A percentile compares a stretch with the other conserved stretches of the same genome.
phyloP scores from a whole-genome alignment of 305 asterid genomes.

The Galium porrigens region DNA sequence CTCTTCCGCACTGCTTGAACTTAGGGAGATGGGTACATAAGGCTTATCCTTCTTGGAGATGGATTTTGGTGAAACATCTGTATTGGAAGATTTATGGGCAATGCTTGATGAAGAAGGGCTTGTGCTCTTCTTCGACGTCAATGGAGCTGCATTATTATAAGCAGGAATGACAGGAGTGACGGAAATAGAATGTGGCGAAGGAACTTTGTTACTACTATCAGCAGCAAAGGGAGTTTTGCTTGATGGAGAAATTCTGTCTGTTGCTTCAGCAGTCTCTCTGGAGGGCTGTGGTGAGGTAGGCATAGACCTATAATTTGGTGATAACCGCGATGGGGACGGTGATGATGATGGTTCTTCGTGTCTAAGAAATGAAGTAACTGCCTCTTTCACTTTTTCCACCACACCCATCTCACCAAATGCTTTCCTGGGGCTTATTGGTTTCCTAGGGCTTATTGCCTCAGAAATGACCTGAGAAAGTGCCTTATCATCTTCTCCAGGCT shows the following conservation, averaged over 20 bases:
- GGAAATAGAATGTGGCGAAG: background rate
- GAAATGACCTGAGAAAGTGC: constrained; percentile 84
- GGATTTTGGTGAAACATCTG: background rate
- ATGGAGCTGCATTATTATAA: background rate
- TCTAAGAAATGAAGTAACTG: constrained; percentile 57
- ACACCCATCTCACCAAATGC: constrained; percentile 30
- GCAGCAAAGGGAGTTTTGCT: background rate
- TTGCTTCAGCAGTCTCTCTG: background rate
- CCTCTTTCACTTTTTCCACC: constrained; percentile 54
- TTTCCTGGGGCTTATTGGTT: constrained; percentile 56
- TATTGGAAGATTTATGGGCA: background rate
- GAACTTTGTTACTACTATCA: background rate
- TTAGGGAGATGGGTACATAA: background rate
- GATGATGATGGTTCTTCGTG: constrained; percentile 23
- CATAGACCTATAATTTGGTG: constrained; percentile 3
- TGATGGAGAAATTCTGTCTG: background rate
- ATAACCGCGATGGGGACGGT: constrained; percentile 14
- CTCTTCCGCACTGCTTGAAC: background rate
- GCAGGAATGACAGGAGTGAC: background rate
- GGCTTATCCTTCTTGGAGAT: constrained; percentile 2
- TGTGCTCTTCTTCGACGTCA: background rate
- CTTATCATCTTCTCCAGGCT: constrained; percentile 81
- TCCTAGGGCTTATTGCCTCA: constrained; percentile 69
- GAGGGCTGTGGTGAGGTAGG: constrained; percentile 4
- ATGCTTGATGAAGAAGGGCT: constrained; percentile 6